These are phyloP conservation scores for Dictyostelium citrinum DNA, from an alignment of 78 protist species.

Conservation along the genomic window DNA sequence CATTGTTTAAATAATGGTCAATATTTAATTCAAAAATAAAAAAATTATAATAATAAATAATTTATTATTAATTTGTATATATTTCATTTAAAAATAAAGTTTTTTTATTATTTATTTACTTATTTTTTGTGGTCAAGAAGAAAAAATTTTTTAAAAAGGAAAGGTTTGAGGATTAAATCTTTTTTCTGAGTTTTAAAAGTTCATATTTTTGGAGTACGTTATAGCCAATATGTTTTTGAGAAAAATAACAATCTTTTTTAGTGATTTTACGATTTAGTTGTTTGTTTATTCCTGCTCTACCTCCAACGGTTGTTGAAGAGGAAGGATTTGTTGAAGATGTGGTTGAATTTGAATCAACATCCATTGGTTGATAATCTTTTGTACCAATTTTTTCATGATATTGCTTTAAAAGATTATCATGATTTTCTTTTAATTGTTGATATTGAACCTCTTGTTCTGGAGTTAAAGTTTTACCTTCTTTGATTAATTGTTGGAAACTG, in stretches of 20 bases:
- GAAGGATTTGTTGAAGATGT: background rate
- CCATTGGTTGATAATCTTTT: background rate
- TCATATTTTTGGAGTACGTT: constrained; percentile 56
- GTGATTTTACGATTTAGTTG: constrained; percentile 19
- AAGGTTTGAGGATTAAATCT: background rate
- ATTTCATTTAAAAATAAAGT: background rate
- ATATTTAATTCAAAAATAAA: background rate
- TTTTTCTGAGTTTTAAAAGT: constrained; percentile 9
- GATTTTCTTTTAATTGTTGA: background rate
- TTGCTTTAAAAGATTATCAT: background rate
- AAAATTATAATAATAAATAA: background rate
- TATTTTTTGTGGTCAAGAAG: background rate
- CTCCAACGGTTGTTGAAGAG: background rate
- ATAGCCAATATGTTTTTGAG: constrained; percentile 27
- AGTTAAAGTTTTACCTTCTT: constrained; percentile 54
- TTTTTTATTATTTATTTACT: background rate
- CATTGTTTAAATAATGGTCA: background rate
- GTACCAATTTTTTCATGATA: constrained; percentile 8
- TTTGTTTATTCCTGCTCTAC: background rate
- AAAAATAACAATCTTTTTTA: constrained; percentile 44
- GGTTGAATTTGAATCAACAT: background rate
- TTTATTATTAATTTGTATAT: background rate
- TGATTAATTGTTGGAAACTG: background rate
- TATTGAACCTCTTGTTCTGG: constrained; percentile 29
- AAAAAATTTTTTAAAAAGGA: background rate